phyloP scores from a whole-genome alignment of 306 rosid genomes.

The Hippophae gyantsensis region DNA sequence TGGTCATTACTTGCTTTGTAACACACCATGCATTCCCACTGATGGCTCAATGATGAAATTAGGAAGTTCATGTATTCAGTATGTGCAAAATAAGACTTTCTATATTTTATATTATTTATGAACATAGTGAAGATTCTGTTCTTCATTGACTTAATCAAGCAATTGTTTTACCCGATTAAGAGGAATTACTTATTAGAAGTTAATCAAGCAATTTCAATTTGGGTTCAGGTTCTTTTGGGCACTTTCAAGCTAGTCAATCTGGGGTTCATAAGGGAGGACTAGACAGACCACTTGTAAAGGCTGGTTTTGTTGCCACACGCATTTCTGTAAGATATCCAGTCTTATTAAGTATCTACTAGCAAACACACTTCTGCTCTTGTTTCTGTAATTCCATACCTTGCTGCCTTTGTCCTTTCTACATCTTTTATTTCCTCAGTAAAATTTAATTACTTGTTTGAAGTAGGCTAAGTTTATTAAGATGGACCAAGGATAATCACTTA shows the following conservation, averaged over 20 bases:
- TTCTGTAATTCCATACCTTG: too few relatives aligned
- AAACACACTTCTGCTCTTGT: too few relatives aligned
- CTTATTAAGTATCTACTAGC: neutral
- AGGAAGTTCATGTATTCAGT: neutral
- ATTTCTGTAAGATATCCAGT: conserved; percentile 56
- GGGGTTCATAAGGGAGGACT: conserved; percentile 90
- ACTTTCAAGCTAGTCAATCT: conserved; percentile 92
- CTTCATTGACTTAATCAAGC: too few relatives aligned
- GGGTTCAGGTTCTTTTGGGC: conserved; percentile 85
- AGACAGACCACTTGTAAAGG: conserved; percentile 73
- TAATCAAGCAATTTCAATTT: conserved; percentile 11
- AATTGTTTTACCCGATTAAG: too few relatives aligned
- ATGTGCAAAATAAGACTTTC: neutral
- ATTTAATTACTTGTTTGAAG: too few relatives aligned
- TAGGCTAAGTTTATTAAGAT: too few relatives aligned
- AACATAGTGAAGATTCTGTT: neutral
- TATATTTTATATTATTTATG: neutral
- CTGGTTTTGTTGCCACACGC: conserved; percentile 92
- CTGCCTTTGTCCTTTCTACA: too few relatives aligned
- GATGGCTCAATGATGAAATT: neutral
- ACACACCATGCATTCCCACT: neutral
- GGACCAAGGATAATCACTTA: too few relatives aligned
- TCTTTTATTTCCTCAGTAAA: too few relatives aligned
- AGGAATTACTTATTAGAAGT: too few relatives aligned
- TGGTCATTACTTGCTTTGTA: neutral